Base-by-base conservation (phyloP, 2,329 filamentous ascomycete genomes). In the Penicillium decumbens region DNA sequence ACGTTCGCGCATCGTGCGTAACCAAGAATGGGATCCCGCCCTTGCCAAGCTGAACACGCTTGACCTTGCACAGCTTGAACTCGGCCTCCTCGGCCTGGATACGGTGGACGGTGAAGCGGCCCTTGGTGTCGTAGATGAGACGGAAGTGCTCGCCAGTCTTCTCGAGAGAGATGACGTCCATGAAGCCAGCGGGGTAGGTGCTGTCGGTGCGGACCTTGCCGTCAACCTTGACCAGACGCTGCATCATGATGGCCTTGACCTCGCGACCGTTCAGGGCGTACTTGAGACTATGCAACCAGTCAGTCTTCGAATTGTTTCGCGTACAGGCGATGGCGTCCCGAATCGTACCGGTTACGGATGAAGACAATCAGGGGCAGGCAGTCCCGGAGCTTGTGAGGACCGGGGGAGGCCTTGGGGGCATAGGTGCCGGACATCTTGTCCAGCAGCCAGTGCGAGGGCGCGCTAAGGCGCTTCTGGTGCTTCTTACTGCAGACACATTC, bases 1-100 rank as follows among this genome's bases (percentile, higher is more conserved):
- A 98, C 92, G 93, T 98, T 90, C 93, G 88, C 81, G 93, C 93
- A 93, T 98, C 93, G 89, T 98, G 93, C 91, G 93, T 98, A 89
- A 98, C 93, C 90, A 97, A 96, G 91, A 95, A 98, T 95, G 93
- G 93, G 86, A 98, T 95, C 82, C 91, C 93, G 80, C 93, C 95
- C 80, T 90, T 92, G 83, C 93, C 93, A 71, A 98, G 85, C 83
- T 98, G 93, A 60, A 98, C 93, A 72, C 92, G 88, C 89, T 96
- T 96, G 82, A 98, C 93, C 85, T 97, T 98, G 83, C 91, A 91
- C 70, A 98, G 84, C 88, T 98, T 98, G 89, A 96, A 98, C 82
- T 93, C 86, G 69, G 92, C 91, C 88, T 98, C 93, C 83, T 97
- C 93, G 67, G 84, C 80, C 77, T 95, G 92, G 80, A 98, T 97